phyloP scores from a whole-genome alignment of 2,329 filamentous ascomycete species.

The Beauveria caledonica region DNA sequence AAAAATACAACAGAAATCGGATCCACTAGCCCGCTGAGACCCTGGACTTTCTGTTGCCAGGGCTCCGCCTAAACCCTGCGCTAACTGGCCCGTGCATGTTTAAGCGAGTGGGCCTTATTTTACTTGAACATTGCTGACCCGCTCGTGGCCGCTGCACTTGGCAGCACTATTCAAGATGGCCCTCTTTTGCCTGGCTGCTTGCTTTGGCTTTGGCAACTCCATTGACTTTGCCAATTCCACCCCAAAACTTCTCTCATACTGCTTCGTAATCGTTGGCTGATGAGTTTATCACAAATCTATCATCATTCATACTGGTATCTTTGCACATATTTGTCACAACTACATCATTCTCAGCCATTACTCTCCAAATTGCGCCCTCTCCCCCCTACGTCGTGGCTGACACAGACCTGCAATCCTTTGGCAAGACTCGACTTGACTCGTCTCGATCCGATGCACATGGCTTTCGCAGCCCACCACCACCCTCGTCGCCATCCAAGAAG shows the following conservation, averaged over 20 bases:
- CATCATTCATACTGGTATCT: background rate
- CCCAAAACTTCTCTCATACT: background rate
- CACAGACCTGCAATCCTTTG: background rate
- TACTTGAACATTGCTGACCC: constrained; percentile 20
- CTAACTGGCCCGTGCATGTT: constrained; percentile 21
- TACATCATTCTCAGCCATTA: background rate
- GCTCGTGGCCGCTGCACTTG: background rate
- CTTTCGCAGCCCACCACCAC: background rate
- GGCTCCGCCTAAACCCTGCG: background rate
- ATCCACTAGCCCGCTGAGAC: constrained; percentile 5
- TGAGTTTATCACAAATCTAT: background rate
- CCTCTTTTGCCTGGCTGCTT: background rate
- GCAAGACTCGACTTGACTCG: background rate
- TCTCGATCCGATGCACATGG: background rate
- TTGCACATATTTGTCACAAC: background rate
- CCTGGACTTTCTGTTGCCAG: constrained; percentile 7
- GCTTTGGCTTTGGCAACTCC: no score
- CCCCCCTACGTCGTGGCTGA: background rate
- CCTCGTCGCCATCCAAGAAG: no score
- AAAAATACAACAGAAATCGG: background rate
- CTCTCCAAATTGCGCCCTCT: background rate
- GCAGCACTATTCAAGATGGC: constrained; percentile 5
- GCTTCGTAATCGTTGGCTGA: no score
- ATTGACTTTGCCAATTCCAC: background rate
- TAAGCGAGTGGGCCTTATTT: constrained; percentile 24